Base-by-base conservation (phyloP, 352 stramenopile species). In the Saprolegnia diclina region DNA sequence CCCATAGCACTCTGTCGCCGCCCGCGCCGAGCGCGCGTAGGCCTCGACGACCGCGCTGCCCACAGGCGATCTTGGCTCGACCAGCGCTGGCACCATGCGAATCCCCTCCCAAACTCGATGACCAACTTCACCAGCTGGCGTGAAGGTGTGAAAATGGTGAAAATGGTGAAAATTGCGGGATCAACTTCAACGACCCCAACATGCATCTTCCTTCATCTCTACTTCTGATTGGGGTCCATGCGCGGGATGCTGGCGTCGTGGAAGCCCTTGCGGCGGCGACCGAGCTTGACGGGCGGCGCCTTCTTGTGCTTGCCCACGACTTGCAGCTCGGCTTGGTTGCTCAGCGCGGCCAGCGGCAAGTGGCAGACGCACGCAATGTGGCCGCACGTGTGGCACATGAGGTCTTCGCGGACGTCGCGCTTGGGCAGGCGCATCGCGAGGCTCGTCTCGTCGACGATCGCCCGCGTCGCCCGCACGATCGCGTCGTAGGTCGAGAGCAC, bases 391-490 rank as follows among this genome's bases (percentile, higher is more conserved):
- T 10, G 9, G 42, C 63, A 69, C 63, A 69, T 69, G 18, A 5
- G 44, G 6, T 79, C 65, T 40, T 90, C 79, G 13, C 80, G 77
- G 22, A 88, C 22, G 62, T 92, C 85, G 0, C 76, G 71, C 63
- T 89, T 90, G 0, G 81, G 75, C 2, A 88, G 24, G 13, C 81
- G 76, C 55, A 86, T 90, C 48, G 87, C 77, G 24, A 84, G 83
- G 40, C 80, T 82, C 13, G 78, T 78, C 22, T 87, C 73, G 26
- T 82, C 72, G 18, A 80, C 76, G 67, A 90, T 82, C 26, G 69
- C 65, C n/a, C 74, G 56, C 76, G 88, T 88, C 3, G 73, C 73
- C 26, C 77, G 55, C 13, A 91, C 79, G 22, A 74, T 74, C 4
- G 80, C 76, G 29, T 90, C 74, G 56, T 90, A 83, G 0, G 78